phyloP scores from a whole-genome alignment of 768 basidiomycete species.

The Panus rudis region DNA sequence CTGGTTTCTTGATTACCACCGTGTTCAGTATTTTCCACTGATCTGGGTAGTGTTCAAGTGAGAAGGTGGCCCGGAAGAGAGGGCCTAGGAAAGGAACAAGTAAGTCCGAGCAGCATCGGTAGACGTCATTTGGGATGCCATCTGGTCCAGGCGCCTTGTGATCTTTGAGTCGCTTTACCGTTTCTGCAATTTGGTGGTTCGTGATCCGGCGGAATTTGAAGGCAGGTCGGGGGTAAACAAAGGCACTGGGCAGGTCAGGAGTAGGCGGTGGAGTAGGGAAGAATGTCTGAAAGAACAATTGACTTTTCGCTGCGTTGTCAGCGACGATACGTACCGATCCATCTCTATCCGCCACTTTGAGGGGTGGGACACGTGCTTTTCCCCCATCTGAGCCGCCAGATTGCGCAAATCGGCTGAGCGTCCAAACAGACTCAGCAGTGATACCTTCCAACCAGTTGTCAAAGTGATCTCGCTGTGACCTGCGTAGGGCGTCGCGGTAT shows the following conservation, averaged over 20 bases:
- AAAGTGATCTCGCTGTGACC: neutral
- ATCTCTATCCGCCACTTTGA: neutral
- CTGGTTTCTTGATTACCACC: conserved; percentile 29
- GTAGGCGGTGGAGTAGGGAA: conserved; percentile 14
- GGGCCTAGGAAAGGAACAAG: conserved; percentile 8
- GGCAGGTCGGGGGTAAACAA: conserved; percentile 5
- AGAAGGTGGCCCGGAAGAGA: conserved; percentile 13
- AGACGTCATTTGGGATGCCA: conserved; percentile 17
- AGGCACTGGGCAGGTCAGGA: neutral
- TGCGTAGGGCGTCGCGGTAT: neutral
- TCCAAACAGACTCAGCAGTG: neutral
- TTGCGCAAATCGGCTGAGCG: neutral
- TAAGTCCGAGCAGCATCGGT: conserved; percentile 7
- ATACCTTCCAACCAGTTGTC: neutral
- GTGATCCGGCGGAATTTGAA: neutral
- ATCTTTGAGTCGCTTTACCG: conserved; percentile 8
- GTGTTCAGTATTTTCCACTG: conserved; percentile 22
- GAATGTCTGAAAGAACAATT: conserved; percentile 14
- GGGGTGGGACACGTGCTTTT: neutral
- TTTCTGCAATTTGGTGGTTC: conserved; percentile 9
- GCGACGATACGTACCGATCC: conserved; percentile 3
- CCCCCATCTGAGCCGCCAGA: neutral
- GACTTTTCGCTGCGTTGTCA: conserved; percentile 18
- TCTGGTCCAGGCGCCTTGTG: conserved; percentile 20
- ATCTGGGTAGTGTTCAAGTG: conserved; percentile 6